These are phyloP conservation scores for Apiospora phragmitis DNA, from an alignment of 2,329 filamentous ascomycete species.

Conservation along the genomic window DNA sequence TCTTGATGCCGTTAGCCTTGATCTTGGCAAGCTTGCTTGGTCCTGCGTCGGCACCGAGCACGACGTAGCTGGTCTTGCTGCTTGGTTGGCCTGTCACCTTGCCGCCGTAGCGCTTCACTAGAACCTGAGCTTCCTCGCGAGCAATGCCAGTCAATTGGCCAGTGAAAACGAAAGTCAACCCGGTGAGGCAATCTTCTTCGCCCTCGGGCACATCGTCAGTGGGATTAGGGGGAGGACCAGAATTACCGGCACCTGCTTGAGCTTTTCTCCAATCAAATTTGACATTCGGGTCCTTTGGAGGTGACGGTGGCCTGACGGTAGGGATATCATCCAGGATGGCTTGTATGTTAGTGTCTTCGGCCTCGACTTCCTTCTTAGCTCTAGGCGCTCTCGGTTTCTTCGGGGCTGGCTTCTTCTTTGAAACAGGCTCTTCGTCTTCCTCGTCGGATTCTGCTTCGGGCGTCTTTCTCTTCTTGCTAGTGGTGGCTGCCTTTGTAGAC, in stretches of 20 bases:
- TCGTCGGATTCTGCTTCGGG: constrained; percentile 59
- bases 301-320: constrained; percentile 78
- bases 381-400: constrained; percentile 60
- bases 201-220: constrained; percentile 77
- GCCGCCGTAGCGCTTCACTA: constrained; percentile 93
- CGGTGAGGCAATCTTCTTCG: constrained; percentile 84
- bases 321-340: constrained; percentile 88
- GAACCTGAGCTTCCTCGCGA: constrained; percentile 78
- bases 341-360: constrained; percentile 73
- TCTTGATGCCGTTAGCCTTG: constrained; percentile 75
- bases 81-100: constrained; percentile 86
- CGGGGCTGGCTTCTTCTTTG: constrained; percentile 54
- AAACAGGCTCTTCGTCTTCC: constrained; percentile 49
- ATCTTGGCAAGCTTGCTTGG: constrained; percentile 93
- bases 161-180: constrained; percentile 93
- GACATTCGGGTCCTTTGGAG: constrained; percentile 64
- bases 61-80: constrained; percentile 90
- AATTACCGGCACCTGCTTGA: constrained; percentile 56
- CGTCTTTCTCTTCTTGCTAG: constrained; percentile 58
- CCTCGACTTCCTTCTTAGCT: constrained; percentile 64
- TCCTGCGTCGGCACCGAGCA: constrained; percentile 87
- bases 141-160: constrained; percentile 79
- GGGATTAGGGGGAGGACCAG: constrained; percentile 62
- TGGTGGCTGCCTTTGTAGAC: constrained; percentile 31
- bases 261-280: constrained; percentile 82